Evolutionary conservation across 2,329 filamentous ascomycete genomes (phyloP).

Genomic region (Ascochyta viciae-villosae): DNA sequence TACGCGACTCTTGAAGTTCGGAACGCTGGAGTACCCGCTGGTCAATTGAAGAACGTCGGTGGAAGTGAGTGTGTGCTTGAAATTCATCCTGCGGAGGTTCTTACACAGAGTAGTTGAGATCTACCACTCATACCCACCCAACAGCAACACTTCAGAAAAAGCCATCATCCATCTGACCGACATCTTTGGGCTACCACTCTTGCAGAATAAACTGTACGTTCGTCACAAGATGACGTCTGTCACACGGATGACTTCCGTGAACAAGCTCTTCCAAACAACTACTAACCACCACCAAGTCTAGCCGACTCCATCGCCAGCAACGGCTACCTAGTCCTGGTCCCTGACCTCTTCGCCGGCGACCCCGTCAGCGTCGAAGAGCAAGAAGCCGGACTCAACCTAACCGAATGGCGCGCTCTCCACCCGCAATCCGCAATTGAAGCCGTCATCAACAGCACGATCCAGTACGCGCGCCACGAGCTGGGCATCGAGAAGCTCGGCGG

Average conservation of each 20-base stretch:
- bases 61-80: slow-evolving; percentile 27
- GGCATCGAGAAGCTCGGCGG: slow-evolving; percentile 64
- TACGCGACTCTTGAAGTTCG: slow-evolving; percentile 19
- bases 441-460: slow-evolving; percentile 60
- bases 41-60: slow-evolving; percentile 31
- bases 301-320: slow-evolving; percentile 45
- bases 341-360: slow-evolving; percentile 47
- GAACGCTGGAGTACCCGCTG: slow-evolving; percentile 23
- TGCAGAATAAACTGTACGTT: slow-evolving; percentile 41
- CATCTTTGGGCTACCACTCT: slow-evolving; percentile 43
- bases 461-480: slow-evolving; percentile 65
- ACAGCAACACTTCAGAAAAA: slow-evolving; percentile 23
- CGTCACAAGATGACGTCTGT: background rate
- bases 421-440: slow-evolving; percentile 54
- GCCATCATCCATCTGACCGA: slow-evolving; percentile 48
- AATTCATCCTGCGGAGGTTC: background rate
- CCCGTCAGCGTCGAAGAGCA: slow-evolving; percentile 38
- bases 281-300: slow-evolving; percentile 24
- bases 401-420: slow-evolving; percentile 56
- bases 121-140: slow-evolving; percentile 30
- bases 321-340: slow-evolving; percentile 45
- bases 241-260: background rate
- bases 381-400: slow-evolving; percentile 73
- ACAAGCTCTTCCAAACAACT: background rate
- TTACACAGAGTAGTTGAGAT: slow-evolving; percentile 23